Conservation (phyloP, 495 filamentous ascomycete genomes). For the Entonaema liquescens region DNA sequence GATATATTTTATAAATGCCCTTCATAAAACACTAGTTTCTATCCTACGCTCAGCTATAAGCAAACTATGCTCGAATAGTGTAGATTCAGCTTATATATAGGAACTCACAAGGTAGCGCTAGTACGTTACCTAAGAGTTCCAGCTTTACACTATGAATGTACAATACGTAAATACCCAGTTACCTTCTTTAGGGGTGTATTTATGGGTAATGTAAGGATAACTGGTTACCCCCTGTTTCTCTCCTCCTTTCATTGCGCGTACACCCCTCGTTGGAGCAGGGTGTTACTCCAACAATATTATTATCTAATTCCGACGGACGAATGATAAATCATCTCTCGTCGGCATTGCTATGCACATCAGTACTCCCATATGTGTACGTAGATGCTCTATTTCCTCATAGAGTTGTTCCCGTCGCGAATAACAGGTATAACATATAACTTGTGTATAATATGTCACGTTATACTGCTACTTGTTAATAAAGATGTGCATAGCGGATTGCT, state of each 20-base stretch:
- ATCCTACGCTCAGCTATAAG: neutral
- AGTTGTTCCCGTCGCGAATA: conserved; percentile 33
- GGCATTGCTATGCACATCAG: neutral
- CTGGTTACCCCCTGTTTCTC: conserved; percentile 9
- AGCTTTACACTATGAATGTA: too few species aligned
- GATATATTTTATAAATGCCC: neutral
- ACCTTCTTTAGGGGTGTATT: neutral
- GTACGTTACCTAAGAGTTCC: neutral
- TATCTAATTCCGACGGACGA: conserved; percentile 29
- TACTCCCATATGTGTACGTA: neutral
- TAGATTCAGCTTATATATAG: neutral
- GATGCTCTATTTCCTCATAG: conserved; percentile 28
- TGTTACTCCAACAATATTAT: conserved; percentile 27
- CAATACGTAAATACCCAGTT: neutral
- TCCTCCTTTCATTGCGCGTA: conserved; percentile 27
- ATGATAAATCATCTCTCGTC: conserved; percentile 3
- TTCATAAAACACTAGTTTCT: neutral
- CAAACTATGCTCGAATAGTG: neutral
- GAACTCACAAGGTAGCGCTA: neutral
- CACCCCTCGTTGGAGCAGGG: conserved; percentile 27
- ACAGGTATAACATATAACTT: conserved; percentile 8
- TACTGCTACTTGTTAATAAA: conserved; percentile 37
- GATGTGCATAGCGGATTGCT: conserved; percentile 17
- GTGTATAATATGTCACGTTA: conserved; percentile 38
- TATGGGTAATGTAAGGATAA: conserved; percentile 3